Evolutionary conservation across 805 yeast species (phyloP), one percentile per base, ranked within the genome.

Genomic region (Priceomyces castillae): DNA sequence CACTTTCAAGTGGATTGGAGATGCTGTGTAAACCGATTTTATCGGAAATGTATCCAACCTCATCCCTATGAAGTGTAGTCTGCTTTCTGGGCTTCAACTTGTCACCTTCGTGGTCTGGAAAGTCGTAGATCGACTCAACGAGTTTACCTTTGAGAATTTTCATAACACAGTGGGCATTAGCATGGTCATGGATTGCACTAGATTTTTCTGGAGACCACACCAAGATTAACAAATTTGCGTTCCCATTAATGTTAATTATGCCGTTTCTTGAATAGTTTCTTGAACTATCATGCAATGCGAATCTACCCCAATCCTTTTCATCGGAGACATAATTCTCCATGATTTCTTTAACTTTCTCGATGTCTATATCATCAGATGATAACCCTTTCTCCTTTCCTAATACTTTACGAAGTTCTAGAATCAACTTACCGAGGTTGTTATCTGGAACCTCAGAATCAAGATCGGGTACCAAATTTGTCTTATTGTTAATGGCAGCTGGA

Each of bases 81-180:
- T 57, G 65, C 35, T 53, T 37, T 35, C 55, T 53, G 19, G 64
- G 58, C 12, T 33, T 43, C 51, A 66, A 51, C 30, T 52, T 48
- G 20, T 49, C 41, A 16, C 60, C 62, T 41, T 61, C 67, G 2
- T 54, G 52, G 5, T 48, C 49, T 2, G 86, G 86, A 45, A 70
- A 59, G 28, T 74, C 77, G 52, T 78, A 83, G 16, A 81, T 63
- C 7, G 76, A 71, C 61, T 84, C 92, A 10, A 64, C 63, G 39
- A 84, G 67, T 23, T 64, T 59, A 6, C 90, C 90, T 51, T 75
- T 68, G 47, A 84, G 66, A 36, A 84, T 69, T 60, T 84, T 84
- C 81, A 84, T 83, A 47, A 83, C 74, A 62, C 92, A 84, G 62
- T 84, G 89, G 10, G 90, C 88, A 42, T 77, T 72, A 16, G 89